These are phyloP conservation scores for Paraconiothyrium brasiliense DNA, from an alignment of 2,329 filamentous ascomycete genomes.

Conservation along the genomic window DNA sequence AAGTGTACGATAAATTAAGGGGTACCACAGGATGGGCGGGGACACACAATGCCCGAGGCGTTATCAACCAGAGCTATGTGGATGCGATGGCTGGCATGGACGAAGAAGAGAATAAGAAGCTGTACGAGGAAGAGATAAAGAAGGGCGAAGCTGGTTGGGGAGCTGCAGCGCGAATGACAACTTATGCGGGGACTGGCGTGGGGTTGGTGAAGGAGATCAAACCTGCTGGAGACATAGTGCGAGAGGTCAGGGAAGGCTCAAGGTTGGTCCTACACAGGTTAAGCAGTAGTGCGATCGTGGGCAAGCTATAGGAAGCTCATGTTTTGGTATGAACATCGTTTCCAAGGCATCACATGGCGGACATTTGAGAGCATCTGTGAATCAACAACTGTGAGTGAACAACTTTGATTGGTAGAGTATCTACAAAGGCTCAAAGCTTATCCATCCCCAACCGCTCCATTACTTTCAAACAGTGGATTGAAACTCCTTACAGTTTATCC, in stretches of 20 bases:
- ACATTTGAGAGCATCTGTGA: not conserved
- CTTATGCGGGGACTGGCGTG: conserved; percentile 70
- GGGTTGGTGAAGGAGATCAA: conserved; percentile 64
- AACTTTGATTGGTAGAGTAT: not conserved
- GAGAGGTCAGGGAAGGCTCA: conserved; percentile 55
- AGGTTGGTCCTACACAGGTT: conserved; percentile 40
- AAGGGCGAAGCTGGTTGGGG: conserved; percentile 64
- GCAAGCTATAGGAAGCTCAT: not conserved
- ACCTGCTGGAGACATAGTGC: conserved; percentile 62
- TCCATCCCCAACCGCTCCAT: not conserved
- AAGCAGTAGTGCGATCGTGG: not conserved
- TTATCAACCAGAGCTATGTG: conserved; percentile 64
- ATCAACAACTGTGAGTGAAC: not conserved
- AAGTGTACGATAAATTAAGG: conserved; percentile 62
- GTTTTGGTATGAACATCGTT: not conserved
- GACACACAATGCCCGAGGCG: conserved; percentile 65
- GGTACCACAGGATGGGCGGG: conserved; percentile 68
- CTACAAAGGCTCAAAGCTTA: not conserved
- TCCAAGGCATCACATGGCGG: not conserved
- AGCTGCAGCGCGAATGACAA: conserved; percentile 62
- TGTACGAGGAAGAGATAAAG: conserved; percentile 60
- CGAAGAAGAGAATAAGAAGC: conserved; percentile 55
- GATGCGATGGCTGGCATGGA: conserved; percentile 53
- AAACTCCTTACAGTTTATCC: not conserved
- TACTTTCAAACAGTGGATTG: not conserved